Evolutionary conservation across 2,329 filamentous ascomycete genomes (phyloP), one percentile per base, ranked within the genome.

Genomic region (Fusarium nurragi): DNA sequence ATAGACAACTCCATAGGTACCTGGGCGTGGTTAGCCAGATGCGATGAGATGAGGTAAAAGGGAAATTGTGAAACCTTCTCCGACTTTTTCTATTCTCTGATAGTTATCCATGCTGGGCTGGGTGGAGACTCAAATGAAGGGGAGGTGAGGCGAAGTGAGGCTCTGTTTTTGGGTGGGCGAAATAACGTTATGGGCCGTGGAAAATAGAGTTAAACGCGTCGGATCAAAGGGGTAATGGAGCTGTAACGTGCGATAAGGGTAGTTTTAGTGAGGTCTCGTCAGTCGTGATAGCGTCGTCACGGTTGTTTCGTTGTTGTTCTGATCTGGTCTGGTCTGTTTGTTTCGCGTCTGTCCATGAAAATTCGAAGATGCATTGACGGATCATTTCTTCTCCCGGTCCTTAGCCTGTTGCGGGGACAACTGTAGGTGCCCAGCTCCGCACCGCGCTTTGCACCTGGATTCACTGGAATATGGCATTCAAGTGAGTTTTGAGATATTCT

Each of bases 51-150:
- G 5, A 26, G 22, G n/a, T 30, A 34, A 38, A 28, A 16, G 18
- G 36, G 32, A 16, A 11, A 11, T 2, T 16, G 7, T 13, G 10
- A 62, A 72, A 95, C 93, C 93, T 87, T 97, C 93, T 78, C 93
- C 93, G 73, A 97, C 93, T 84, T 97, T 97, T 83, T 97, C 94
- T 75, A 97, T 87, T 83, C 96, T 96, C 81, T 97, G 92, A 78
- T 97, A 97, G 81, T 97, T 96, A 79, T 97, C 93, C 93, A 97
- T 97, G 70, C 56, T 68, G 41, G 6, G 13, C 18, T 39, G 38
- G 25, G 55, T 60, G 58, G 56, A 32, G 56, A 36, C 36, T 22
- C 23, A 12, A 19, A 25, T 26, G 18, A 21, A 41, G 55, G 46
- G 54, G 55, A 41, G 54, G n/a, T 6, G 23, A 53, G 48, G 26